Evolutionary conservation across 345 rosid genomes (phyloP).

Genomic region (Acer negundo): DNA sequence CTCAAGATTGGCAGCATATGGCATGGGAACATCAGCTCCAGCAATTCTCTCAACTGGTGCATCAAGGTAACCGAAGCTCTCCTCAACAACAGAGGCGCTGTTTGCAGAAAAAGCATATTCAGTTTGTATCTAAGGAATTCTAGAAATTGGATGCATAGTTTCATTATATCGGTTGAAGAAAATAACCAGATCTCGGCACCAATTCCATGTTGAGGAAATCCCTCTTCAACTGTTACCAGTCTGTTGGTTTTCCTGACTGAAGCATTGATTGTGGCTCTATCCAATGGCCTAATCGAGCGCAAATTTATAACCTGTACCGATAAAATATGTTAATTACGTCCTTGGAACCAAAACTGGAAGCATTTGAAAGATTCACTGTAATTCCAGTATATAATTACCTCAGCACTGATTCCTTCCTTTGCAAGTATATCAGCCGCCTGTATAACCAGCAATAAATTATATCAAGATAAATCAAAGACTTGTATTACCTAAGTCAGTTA

Average conservation of each 20-base stretch:
- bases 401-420: conserved; percentile 85
- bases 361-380: background rate
- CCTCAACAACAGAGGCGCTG: conserved; percentile 80
- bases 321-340: conserved; percentile 1
- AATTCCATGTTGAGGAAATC: conserved; percentile 91
- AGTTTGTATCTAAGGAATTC: background rate
- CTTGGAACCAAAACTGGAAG: conserved; percentile 7
- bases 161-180: conserved; percentile 14
- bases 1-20: conserved; percentile 88
- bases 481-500: background rate
- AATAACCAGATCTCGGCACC: conserved; percentile 90
- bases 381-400: conserved; percentile 47
- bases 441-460: conserved; percentile 17
- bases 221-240: conserved; percentile 94
- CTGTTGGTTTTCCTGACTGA: conserved; percentile 96
- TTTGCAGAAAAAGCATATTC: conserved; percentile 1
- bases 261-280: conserved; percentile 76
- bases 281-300: conserved; percentile 86
- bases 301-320: conserved; percentile 71
- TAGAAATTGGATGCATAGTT: background rate
- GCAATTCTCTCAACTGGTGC: conserved; percentile 85
- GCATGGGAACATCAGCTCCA: conserved; percentile 95
- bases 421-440: conserved; percentile 89
- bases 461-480: background rate
- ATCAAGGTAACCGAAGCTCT: conserved; percentile 83